Evolutionary conservation across 441 rosid species (phyloP), one percentile per base, ranked within the genome.

Genomic region (Raphanus hybrid): DNA sequence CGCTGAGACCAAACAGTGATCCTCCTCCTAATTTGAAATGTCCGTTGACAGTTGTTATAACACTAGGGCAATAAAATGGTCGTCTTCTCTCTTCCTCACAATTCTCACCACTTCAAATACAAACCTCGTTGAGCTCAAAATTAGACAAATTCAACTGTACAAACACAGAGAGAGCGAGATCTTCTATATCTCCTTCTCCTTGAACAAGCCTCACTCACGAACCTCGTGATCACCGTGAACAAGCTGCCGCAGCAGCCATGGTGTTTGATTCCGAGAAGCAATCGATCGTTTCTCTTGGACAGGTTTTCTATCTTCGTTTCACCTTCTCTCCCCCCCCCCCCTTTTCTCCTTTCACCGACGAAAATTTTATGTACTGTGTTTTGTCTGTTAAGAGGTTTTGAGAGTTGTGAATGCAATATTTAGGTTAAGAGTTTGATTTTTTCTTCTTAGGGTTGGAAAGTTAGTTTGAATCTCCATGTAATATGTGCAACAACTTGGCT

Each of bases 261-360:
- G 89, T 82, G 55, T 78, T 89, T 60, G 94, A 89, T 82, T 77
- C 83, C 41, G 90, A 89, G 83, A 87, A 81, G 43, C 82, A 77
- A 78, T 70, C 84, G 41, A 72, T 84, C 41, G 80, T 85, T 70
- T 85, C 91, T 48, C 61, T 78, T 61, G 75, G 26, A 70, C 89
- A 87, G 96, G 90, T 92, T 77, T 35, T 68, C 60, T 3, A 7
- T 8, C 48, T 60, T 50, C 14, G 57, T 4, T 29, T 52, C 9
- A 52, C 14, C 6, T 54, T 54, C 5, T 6, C 59, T 54, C 23
- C 7, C 8, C 8, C 1, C 9, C 23, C 6, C 8, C 8, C 1
- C 9, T 2, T 15, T 14, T 54, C 59, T 54, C 9, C 9, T 10
- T 52, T 52, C 58, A 52, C 58, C 10, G 23, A 6, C 23, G 6